phyloP scores from a whole-genome alignment of 2,329 filamentous ascomycete species.

The Microdochium nivale region DNA sequence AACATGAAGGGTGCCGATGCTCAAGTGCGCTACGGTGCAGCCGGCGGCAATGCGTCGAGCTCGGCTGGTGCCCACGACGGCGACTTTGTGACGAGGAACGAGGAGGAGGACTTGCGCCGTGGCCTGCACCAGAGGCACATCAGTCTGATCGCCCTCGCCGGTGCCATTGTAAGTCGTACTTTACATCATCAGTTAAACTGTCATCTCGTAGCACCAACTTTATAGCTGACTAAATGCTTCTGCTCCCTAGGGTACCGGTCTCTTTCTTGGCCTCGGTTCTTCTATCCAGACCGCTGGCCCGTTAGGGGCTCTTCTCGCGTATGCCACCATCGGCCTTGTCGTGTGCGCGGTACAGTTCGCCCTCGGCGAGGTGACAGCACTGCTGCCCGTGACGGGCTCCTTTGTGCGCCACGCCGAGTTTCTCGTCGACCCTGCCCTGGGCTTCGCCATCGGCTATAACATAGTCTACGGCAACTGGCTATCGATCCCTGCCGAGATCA shows the following conservation, averaged over 20 bases:
- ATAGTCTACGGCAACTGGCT: constrained; percentile 46
- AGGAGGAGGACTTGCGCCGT: constrained; percentile 39
- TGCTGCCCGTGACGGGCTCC: constrained; percentile 53
- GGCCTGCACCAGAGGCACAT: constrained; percentile 46
- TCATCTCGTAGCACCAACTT: not conserved
- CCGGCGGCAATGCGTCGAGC: not conserved
- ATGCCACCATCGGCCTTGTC: constrained; percentile 46
- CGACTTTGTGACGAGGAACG: constrained; percentile 37
- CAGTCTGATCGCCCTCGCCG: constrained; percentile 54
- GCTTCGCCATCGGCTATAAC: constrained; percentile 46
- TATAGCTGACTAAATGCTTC: not conserved
- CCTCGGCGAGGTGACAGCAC: constrained; percentile 50
- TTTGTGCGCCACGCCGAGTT: constrained; percentile 54
- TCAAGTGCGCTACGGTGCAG: not conserved
- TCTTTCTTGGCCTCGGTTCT: constrained; percentile 49
- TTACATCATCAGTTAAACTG: not conserved
- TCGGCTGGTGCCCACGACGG: constrained; percentile 18
- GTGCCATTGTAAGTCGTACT: constrained; percentile 35
- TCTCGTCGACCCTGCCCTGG: constrained; percentile 52
- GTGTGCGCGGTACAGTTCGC: constrained; percentile 50
- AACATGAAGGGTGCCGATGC: constrained; percentile 4
- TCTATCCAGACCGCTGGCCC: constrained; percentile 43
- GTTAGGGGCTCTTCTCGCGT: constrained; percentile 38
- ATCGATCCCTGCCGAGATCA: constrained; percentile 51
- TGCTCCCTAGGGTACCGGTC: constrained; percentile 37